phyloP scores from a whole-genome alignment of 768 basidiomycete species.

The Leccinellum albellum region DNA sequence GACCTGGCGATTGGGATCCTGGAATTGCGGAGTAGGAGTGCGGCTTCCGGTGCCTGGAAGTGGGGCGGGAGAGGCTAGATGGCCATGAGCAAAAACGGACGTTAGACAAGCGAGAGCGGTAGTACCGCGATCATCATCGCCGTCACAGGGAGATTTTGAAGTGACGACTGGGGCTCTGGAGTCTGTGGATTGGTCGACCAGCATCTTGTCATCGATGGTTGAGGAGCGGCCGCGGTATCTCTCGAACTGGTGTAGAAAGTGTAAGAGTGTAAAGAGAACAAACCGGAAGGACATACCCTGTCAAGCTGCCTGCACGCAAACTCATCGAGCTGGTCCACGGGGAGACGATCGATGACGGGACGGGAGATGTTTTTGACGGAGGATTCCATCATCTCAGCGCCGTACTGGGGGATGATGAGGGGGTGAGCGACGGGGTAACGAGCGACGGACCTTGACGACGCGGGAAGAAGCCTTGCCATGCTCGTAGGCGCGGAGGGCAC shows the following conservation, averaged over 20 bases:
- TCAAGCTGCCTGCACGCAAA: conserved; percentile 88
- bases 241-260: conserved; percentile 38
- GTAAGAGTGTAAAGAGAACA: background rate
- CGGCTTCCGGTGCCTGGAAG: conserved; percentile 11
- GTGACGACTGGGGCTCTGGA: background rate
- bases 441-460: conserved; percentile 68
- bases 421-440: conserved; percentile 10
- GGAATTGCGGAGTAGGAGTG: conserved; percentile 23
- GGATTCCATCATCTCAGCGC: conserved; percentile 83
- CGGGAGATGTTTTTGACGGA: conserved; percentile 77
- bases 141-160: background rate
- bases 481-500: conserved; percentile 72
- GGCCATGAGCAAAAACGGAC: background rate
- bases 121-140: conserved; percentile 9
- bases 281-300: conserved; percentile 45
- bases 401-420: conserved; percentile 51
- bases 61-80: conserved; percentile 2
- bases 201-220: conserved; percentile 28
- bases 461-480: conserved; percentile 79
- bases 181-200: conserved; percentile 15
- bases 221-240: conserved; percentile 43
- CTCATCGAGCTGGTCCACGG: conserved; percentile 75
- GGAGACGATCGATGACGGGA: conserved; percentile 76
- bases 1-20: conserved; percentile 44
- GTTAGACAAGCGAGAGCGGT: conserved; percentile 5